Conservation (phyloP, 345 rosid species). For the Melastoma malabathricum region DNA sequence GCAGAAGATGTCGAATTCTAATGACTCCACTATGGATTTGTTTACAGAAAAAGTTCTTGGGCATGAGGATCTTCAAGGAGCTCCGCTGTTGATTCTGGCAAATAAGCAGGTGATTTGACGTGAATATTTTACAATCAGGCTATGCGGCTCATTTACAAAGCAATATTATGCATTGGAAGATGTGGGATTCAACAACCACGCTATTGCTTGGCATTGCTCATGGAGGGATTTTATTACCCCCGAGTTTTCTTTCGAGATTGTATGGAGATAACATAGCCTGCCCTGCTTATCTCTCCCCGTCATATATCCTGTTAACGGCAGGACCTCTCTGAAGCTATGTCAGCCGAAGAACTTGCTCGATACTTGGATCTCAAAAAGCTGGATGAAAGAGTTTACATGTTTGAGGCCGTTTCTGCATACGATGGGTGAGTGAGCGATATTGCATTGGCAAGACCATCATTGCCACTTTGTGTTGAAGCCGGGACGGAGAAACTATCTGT, state of each 20-base stretch:
- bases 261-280: neutral
- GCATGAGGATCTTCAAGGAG: constrained; percentile 92
- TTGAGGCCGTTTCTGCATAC: constrained; percentile 83
- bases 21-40: neutral
- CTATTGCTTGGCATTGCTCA: too few relatives aligned
- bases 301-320: constrained; percentile 13
- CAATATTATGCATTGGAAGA: too few relatives aligned
- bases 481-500: too few relatives aligned
- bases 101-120: constrained; percentile 70
- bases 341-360: constrained; percentile 70
- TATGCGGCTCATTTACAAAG: neutral
- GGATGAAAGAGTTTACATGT: constrained; percentile 84
- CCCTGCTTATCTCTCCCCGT: neutral
- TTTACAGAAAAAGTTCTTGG: constrained; percentile 53
- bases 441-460: neutral
- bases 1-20: constrained; percentile 65
- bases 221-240: neutral
- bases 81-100: constrained; percentile 84
- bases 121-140: neutral
- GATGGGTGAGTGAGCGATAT: constrained; percentile 53
- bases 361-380: constrained; percentile 89
- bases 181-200: too few relatives aligned
- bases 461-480: neutral
- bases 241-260: neutral
- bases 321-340: constrained; percentile 87